A percentile compares a stretch with the other conserved stretches of the same genome.
Conservation (phyloP, 139 green algal genomes). For the Penium margaritaceum region DNA sequence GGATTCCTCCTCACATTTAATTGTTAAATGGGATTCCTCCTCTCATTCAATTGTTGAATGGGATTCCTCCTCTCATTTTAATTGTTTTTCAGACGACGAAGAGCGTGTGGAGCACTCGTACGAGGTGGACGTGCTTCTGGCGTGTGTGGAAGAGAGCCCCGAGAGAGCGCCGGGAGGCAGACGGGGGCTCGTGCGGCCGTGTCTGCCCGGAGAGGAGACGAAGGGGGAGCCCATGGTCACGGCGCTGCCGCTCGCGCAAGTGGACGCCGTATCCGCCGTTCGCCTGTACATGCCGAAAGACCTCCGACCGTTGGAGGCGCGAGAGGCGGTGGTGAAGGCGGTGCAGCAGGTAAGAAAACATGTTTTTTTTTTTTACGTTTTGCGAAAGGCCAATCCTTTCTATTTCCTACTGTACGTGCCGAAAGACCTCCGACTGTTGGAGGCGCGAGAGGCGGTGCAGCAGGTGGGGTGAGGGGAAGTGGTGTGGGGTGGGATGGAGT, state of each 20-base stretch:
- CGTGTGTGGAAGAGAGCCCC: conserved; percentile 16
- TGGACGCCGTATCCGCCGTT: conserved; percentile 58
- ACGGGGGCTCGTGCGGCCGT: conserved; percentile 3
- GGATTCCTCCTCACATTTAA: no score
- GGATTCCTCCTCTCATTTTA: no score
- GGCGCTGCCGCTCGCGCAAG: conserved; percentile 7
- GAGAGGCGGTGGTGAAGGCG: conserved; percentile 12
- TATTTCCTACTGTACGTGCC: no score
- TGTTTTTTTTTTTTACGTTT: no score
- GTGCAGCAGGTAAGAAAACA: conserved; percentile 50
- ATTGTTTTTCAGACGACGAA: no score
- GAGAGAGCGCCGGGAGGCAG: conserved; percentile 6
- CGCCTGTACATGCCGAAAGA: conserved; percentile 66
- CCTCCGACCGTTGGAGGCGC: conserved; percentile 54
- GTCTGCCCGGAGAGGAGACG: background rate
- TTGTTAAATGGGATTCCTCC: no score
- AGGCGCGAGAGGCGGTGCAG: no score
- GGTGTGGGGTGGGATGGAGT: no score
- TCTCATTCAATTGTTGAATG: no score
- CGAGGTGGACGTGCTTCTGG: conserved; percentile 42
- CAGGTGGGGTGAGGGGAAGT: no score
- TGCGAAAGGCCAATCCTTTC: no score
- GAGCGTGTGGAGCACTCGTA: conserved; percentile 42
- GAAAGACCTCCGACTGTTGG: no score
- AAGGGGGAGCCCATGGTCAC: conserved; percentile 29